Conservation (phyloP, 345 rosid genomes). For the Moricandia arvensis region DNA sequence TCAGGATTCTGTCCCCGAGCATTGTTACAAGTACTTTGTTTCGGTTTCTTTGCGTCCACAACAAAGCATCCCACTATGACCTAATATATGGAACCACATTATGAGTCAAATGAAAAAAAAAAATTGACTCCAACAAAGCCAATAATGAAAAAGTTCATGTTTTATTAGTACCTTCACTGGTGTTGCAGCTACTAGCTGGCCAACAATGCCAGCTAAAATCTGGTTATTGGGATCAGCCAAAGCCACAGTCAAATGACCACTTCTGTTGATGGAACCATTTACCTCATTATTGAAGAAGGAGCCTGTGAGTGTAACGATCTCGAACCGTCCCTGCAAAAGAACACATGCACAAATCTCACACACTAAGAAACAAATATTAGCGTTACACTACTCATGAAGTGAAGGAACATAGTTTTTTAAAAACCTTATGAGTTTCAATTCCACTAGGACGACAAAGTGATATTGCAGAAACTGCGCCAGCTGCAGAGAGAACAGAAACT, state of each 20-base stretch:
- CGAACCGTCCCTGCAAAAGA: constrained; percentile 65
- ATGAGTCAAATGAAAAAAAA: background rate
- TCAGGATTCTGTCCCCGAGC: constrained; percentile 45
- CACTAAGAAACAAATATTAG: background rate
- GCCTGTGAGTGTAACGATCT: constrained; percentile 81
- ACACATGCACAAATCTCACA: constrained; percentile 20
- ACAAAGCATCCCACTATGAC: constrained; percentile 88
- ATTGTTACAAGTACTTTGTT: constrained; percentile 10
- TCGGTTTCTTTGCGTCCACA: constrained; percentile 57
- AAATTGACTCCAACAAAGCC: background rate
- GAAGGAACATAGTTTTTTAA: background rate
- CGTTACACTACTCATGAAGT: background rate
- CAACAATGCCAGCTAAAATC: constrained; percentile 77
- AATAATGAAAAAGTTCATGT: background rate
- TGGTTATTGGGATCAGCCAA: constrained; percentile 74
- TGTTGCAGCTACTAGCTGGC: constrained; percentile 72
- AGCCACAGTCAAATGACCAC: constrained; percentile 63
- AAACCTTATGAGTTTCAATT: constrained; percentile 71
- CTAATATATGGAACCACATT: constrained; percentile 39
- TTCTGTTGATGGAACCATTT: constrained; percentile 47
- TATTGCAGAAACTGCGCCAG: constrained; percentile 73
- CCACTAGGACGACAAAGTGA: constrained; percentile 67
- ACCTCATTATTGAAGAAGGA: constrained; percentile 56
- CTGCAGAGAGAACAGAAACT: constrained; percentile 83
- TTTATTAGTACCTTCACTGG: constrained; percentile 65